phyloP scores from a whole-genome alignment of 768 basidiomycete species.

The Phanerochaete sordida region DNA sequence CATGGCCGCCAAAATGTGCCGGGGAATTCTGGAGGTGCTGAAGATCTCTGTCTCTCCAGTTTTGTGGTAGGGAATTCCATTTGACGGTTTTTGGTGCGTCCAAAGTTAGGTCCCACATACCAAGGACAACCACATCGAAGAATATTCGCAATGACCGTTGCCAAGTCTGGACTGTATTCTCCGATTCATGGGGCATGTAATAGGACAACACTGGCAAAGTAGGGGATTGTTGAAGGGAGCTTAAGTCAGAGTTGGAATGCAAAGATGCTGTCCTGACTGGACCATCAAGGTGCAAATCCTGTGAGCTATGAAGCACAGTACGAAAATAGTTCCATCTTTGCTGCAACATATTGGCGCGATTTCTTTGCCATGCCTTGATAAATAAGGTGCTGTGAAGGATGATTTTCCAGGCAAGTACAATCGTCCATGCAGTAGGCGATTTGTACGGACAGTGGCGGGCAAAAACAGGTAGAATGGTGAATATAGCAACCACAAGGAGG shows the following conservation, averaged over 20 bases:
- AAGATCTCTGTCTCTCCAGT: no score
- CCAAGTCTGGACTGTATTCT: no score
- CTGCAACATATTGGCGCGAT: not conserved
- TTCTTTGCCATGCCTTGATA: not conserved
- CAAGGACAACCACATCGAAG: no score
- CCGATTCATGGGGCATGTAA: no score
- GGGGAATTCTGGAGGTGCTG: no score
- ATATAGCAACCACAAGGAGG: not conserved
- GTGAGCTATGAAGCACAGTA: not conserved
- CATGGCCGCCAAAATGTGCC: no score
- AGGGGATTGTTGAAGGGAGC: no score
- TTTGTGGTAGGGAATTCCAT: no score
- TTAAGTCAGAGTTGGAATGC: not conserved
- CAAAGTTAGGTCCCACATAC: no score
- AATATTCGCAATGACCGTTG: no score
- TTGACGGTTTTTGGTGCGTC: no score
- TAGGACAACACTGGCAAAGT: no score
- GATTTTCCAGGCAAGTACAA: not conserved
- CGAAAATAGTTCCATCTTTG: not conserved
- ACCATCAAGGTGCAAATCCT: not conserved
- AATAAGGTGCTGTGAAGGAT: not conserved
- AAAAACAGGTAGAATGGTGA: not conserved
- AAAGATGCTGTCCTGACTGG: not conserved
- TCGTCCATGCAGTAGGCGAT: not conserved
- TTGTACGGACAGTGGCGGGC: not conserved